These are phyloP conservation scores for Groenewaldozyma sp. DNA, from an alignment of 1,139 yeast genomes.

Conservation along the genomic window DNA sequence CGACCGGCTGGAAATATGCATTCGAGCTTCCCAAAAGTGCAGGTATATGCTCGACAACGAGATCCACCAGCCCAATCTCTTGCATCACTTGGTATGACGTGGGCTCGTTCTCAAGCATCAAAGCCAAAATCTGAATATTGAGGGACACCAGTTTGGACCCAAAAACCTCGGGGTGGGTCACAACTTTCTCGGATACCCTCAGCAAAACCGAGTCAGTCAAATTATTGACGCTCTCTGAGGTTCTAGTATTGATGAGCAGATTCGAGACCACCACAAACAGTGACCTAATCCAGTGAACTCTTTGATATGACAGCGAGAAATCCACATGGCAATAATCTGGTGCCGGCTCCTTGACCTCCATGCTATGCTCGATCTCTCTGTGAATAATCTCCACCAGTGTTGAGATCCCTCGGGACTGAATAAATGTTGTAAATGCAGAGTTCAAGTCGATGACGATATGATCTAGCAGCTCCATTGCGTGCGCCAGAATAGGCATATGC, in stretches of 20 bases:
- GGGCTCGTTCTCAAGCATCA: conserved; percentile 83
- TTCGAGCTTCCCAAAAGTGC: conserved; percentile 41
- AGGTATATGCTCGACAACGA: conserved; percentile 48
- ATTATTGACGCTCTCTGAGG: conserved; percentile 70
- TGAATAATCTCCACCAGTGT: conserved; percentile 51
- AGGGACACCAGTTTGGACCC: conserved; percentile 62
- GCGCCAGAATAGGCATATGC: conserved; percentile 51
- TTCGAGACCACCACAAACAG: conserved; percentile 55
- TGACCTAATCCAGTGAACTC: conserved; percentile 39
- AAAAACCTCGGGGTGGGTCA: conserved; percentile 51
- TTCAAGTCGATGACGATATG: conserved; percentile 43
- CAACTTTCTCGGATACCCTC: conserved; percentile 47
- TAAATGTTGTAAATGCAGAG: conserved; percentile 49
- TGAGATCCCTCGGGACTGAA: conserved; percentile 57
- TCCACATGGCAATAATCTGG: conserved; percentile 48
- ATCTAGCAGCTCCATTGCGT: conserved; percentile 55
- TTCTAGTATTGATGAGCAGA: conserved; percentile 62
- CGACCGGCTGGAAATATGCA: conserved; percentile 52
- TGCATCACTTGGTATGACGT: conserved; percentile 75
- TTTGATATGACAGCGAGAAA: conserved; percentile 53
- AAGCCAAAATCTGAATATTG: conserved; percentile 57
- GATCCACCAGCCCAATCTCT: conserved; percentile 68
- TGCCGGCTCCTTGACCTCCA: conserved; percentile 39
- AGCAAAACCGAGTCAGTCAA: conserved; percentile 77
- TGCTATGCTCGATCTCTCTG: conserved; percentile 59